phyloP scores from a whole-genome alignment of 2,329 filamentous ascomycete species.

The Colletotrichum sp. region DNA sequence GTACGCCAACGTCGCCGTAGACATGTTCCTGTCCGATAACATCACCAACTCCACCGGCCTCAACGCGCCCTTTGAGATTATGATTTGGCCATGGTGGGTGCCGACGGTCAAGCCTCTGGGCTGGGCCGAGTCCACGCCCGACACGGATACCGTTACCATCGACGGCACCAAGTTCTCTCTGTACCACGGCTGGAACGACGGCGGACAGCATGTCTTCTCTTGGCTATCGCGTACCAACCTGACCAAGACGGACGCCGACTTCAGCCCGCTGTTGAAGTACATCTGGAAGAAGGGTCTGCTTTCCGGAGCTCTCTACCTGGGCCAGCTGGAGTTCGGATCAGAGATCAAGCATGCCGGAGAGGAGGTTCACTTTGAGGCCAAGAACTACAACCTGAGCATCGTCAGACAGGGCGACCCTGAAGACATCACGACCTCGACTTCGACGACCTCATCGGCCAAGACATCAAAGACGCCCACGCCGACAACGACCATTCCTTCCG shows the following conservation, averaged over 20 bases:
- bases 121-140: conserved; percentile 16
- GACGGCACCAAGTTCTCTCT: conserved; percentile 16
- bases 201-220: conserved; percentile 18
- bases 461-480: background rate
- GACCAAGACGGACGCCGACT: conserved; percentile 13
- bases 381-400: conserved; percentile 13
- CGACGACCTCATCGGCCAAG: background rate
- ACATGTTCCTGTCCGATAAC: conserved; percentile 18
- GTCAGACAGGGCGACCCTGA: conserved; percentile 17
- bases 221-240: conserved; percentile 16
- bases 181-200: conserved; percentile 20
- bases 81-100: conserved; percentile 22
- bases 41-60: conserved; percentile 14
- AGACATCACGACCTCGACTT: background rate
- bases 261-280: conserved; percentile 13
- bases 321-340: conserved; percentile 13
- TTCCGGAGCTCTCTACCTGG: conserved; percentile 12
- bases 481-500: background rate
- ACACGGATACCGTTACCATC: conserved; percentile 10
- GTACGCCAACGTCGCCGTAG: conserved; percentile 19
- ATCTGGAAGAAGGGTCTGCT: conserved; percentile 18
- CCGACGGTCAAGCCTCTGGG: conserved; percentile 17
- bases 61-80: conserved; percentile 17
- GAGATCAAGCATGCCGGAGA: conserved; percentile 16
- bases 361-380: conserved; percentile 15